These are phyloP conservation scores for Phytophthora agathidicida DNA, from an alignment of 352 stramenopile species.

Conservation along the genomic window DNA sequence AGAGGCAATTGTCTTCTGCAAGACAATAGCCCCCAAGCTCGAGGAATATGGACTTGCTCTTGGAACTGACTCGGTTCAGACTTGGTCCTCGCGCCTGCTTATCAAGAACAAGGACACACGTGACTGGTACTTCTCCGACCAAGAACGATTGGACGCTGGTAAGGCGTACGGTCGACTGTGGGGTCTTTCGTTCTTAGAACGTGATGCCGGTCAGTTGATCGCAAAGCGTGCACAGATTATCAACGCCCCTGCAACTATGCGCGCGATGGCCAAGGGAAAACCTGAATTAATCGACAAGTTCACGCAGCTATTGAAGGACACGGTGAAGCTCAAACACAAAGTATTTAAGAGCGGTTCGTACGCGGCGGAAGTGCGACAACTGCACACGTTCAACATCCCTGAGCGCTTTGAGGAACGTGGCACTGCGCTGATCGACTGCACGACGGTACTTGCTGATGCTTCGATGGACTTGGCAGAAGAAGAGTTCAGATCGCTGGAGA, in stretches of 20 bases:
- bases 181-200: slow-evolving; percentile 82
- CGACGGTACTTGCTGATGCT: slow-evolving; percentile 60
- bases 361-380: slow-evolving; percentile 50
- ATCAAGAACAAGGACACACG: slow-evolving; percentile 91
- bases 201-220: slow-evolving; percentile 74
- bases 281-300: slow-evolving; percentile 87
- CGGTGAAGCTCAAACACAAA: slow-evolving; percentile 90
- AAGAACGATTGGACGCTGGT: slow-evolving; percentile 78
- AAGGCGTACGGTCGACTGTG: slow-evolving; percentile 80
- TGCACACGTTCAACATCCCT: slow-evolving; percentile 65
- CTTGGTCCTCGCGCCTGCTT: slow-evolving; percentile 81
- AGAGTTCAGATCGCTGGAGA: slow-evolving; percentile 72
- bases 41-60: slow-evolving; percentile 71
- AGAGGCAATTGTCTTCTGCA: slow-evolving; percentile 74
- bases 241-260: slow-evolving; percentile 71
- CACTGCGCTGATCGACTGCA: slow-evolving; percentile 65
- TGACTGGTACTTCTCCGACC: slow-evolving; percentile 85
- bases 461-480: slow-evolving; percentile 82
- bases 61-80: slow-evolving; percentile 73
- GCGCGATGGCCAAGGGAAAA: slow-evolving; percentile 75
- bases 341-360: slow-evolving; percentile 85
- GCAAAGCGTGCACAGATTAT: slow-evolving; percentile 76
- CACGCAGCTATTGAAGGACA: slow-evolving; percentile 84
- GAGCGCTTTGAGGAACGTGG: slow-evolving; percentile 81
- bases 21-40: slow-evolving; percentile 58